Base-by-base conservation (phyloP, 768 basidiomycete species). In the Leccinum sublutescens region DNA sequence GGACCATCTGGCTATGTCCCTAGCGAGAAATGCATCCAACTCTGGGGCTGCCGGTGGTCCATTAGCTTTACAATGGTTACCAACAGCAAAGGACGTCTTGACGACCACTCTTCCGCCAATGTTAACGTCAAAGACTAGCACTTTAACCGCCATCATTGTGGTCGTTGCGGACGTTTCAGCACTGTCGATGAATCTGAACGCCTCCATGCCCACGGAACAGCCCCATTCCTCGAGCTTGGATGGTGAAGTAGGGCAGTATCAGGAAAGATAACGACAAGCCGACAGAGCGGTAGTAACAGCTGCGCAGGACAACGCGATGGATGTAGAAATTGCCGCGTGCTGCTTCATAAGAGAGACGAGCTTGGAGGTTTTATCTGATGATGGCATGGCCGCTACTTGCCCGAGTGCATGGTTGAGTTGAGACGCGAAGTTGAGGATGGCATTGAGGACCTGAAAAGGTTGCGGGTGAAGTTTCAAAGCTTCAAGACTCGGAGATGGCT, bases 91-190 rank as follows among this genome's bases (percentile, higher is more conserved):
- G 8, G 88, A 85, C 2, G 86, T 89, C 69, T 89, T 92, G 64
- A 90, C 82, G 43, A 76, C 80, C 0, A 81, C 78, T 25, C 61
- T 56, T 40, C 69, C 71, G 12, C 73, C 71, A 61, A 93, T 81
- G 64, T 89, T 86, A 59, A 91, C 79, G 68, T 93, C 90, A 55
- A 91, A 74, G 34, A 92, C 89, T 10, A 93, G 75, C n/a, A 91
- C 85, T 69, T 90, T 90, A 2, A 89, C 91, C 4, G 85, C 91
- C 38, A 91, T 80, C 19, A 87, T 80, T 38, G 89, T 74, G 0
- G 80, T 85, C 40, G 80, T 75, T 25, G 76, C 75, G 19, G 67
- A 64, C 17, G 59, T 40, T 14, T 80, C 81, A 59, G 79, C 80
- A 48, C 78, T 77, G 62, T 90, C 89, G 60, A 80, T 82, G 76